phyloP scores from a whole-genome alignment of 108 stramenopile species.

The Cyclotella kingstonii region DNA sequence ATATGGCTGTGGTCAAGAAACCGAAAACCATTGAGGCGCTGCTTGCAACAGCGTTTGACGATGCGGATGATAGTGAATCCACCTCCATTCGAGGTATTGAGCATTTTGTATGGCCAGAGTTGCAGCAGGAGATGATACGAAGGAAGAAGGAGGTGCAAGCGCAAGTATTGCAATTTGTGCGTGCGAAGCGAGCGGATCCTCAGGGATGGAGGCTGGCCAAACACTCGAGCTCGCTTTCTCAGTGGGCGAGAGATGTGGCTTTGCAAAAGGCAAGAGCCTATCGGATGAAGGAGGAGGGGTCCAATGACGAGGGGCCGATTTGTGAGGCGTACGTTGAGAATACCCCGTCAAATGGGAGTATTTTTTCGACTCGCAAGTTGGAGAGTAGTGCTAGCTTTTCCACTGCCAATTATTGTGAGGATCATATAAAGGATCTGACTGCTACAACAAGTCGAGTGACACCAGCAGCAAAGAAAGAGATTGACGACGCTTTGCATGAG shows the following conservation, averaged over 20 bases:
- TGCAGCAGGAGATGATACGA: slow-evolving; percentile 43
- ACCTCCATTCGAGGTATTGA: slow-evolving; percentile 40
- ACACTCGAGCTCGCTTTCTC: slow-evolving; percentile 16
- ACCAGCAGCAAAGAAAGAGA: slow-evolving; percentile 1
- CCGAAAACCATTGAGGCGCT: neutral
- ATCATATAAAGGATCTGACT: neutral
- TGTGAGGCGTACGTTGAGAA: no score
- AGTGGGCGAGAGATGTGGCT: slow-evolving; percentile 42
- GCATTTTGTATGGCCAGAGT: slow-evolving; percentile 37
- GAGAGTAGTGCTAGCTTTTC: neutral
- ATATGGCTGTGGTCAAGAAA: neutral
- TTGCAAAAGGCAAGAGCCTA: slow-evolving; percentile 33
- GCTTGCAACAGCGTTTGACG: slow-evolving; percentile 8
- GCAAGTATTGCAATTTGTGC: slow-evolving; percentile 20
- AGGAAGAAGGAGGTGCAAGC: slow-evolving; percentile 31
- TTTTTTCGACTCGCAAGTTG: neutral
- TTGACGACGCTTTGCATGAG: no score
- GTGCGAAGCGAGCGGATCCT: slow-evolving; percentile 27
- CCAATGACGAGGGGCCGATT: no score
- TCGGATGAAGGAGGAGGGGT: slow-evolving; percentile 5
- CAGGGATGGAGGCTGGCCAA: slow-evolving; percentile 31
- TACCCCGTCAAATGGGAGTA: neutral
- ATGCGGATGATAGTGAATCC: slow-evolving; percentile 13
- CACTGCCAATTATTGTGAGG: neutral
- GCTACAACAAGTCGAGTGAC: slow-evolving; percentile 2